Percentiles rank a stretch among this genome's conserved stretches.
These are phyloP conservation scores for Begonia fuchsioides DNA, from an alignment of 306 rosid genomes.

Conservation along the genomic window DNA sequence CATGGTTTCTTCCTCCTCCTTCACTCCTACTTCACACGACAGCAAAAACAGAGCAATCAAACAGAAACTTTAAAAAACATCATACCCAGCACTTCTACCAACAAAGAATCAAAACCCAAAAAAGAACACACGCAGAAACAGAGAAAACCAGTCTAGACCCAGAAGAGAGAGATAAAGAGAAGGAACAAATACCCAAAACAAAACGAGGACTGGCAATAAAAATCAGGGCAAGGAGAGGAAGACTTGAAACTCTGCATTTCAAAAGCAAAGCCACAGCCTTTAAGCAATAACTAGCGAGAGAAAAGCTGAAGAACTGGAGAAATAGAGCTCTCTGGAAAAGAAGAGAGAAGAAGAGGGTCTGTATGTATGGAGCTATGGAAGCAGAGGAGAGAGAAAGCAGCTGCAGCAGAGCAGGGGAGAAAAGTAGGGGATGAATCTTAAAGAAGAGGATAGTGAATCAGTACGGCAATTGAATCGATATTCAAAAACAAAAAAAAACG, in stretches of 20 bases:
- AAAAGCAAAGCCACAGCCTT: neutral
- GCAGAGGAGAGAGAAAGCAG: neutral
- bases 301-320: too few relatives aligned
- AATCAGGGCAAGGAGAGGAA: slow-evolving; percentile 15
- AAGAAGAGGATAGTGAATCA: slow-evolving; percentile 41
- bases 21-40: slow-evolving; percentile 47
- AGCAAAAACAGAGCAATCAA: too few relatives aligned
- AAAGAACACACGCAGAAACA: too few relatives aligned
- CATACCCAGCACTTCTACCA: too few relatives aligned
- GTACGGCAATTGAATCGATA: slow-evolving; percentile 15
- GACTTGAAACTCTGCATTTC: slow-evolving; percentile 1
- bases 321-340: too few relatives aligned
- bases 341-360: neutral
- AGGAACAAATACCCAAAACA: neutral
- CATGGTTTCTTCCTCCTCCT: slow-evolving; percentile 22
- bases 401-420: slow-evolving; percentile 12
- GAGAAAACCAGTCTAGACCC: too few relatives aligned
- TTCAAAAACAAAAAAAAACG: slow-evolving; percentile 12
- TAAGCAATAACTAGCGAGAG: too few relatives aligned
- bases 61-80: too few relatives aligned
- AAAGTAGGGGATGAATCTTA: slow-evolving; percentile 37
- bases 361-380: neutral
- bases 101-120: too few relatives aligned
- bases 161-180: neutral
- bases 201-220: slow-evolving; percentile 1